Base-by-base conservation (phyloP, 2,329 filamentous ascomycete genomes). In the Trichoderma sp. region DNA sequence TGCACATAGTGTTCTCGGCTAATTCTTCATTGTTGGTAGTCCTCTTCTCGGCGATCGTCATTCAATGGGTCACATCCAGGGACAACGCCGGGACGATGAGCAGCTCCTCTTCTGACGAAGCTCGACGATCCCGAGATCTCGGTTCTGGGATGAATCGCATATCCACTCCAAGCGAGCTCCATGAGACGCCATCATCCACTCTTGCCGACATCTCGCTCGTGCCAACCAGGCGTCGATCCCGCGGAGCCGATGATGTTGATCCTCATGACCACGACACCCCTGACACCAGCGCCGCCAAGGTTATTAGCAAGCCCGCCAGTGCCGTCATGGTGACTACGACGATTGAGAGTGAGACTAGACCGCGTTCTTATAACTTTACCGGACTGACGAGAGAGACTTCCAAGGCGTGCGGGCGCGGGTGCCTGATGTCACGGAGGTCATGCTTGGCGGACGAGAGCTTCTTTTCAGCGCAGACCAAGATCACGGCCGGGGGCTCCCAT, bases 1-100 rank as follows among this genome's bases (percentile, higher is more conserved):
- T 64, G 11, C 3, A 50, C 16, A 45, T 18, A 45, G 14, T 21
- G 45, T 24, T 18, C 41, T 63, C 41, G 24, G 7, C 41, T 29
- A 45, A 45, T 7, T 41, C 74, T 21, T 79, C 63, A 31, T 59
- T 8, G 24, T 11, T 3, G 33, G 31, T 38, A 90, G 89, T 91
- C 18, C 85, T 91, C 35, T 91, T 92, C 81, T 90, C 88, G 16
- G 88, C 89, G 24, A 79, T 90, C 4, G 88, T 92, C n/a, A 86
- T 92, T 59, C 90, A 92, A 75, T 92, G 90, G 90, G 87, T 91
- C 59, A 88, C 87, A 0, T 87, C 85, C 16, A 84, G 81, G 63
- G 87, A 88, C 79, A 86, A 83, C 72, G 82, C 83, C n/a, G 83
- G 81, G 60, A 83, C 81, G 14, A 79, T 80, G 11, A 81, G 76